A percentile compares a stretch with the other conserved stretches of the same genome.
These are phyloP conservation scores for Backusella circina DNA, from an alignment of 192 early-diverging fungal genomes.

Conservation along the genomic window DNA sequence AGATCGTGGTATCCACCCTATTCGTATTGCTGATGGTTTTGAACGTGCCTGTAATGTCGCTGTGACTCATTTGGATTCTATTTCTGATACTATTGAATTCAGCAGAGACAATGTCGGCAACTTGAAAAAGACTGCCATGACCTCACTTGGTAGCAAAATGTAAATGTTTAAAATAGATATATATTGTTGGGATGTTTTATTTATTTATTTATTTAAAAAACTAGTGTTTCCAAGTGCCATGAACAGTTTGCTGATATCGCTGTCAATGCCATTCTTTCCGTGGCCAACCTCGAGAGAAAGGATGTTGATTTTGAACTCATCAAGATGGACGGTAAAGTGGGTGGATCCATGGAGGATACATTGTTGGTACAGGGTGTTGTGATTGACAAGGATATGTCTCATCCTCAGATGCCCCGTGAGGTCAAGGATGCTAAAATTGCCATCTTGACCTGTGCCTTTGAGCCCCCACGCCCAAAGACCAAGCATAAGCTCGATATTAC, in stretches of 20 bases:
- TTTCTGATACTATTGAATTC: constrained; percentile 90
- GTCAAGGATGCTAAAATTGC: constrained; percentile 95
- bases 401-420: constrained; percentile 99
- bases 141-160: constrained; percentile 98
- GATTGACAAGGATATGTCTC: constrained; percentile 99
- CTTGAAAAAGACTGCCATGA: constrained; percentile 94
- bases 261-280: constrained; percentile 95
- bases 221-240: constrained; percentile 95
- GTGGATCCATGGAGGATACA: constrained; percentile 93
- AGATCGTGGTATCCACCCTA: constrained; percentile 97
- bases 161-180: constrained; percentile 18
- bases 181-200: not conserved
- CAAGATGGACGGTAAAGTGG: constrained; percentile 99
- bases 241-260: constrained; percentile 98
- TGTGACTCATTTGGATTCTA: constrained; percentile 84
- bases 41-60: constrained; percentile 95
- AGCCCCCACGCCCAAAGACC: constrained; percentile 99
- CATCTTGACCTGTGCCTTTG: constrained; percentile 98
- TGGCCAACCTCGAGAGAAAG: constrained; percentile 97
- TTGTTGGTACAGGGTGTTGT: constrained; percentile 94
- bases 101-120: constrained; percentile 76
- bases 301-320: constrained; percentile 99
- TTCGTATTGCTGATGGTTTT: constrained; percentile 98
- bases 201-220: not conserved
- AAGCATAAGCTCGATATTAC: constrained; percentile 99